A percentile compares a stretch with the other conserved stretches of the same genome.
These are phyloP conservation scores for Akanthomyces lecanii DNA, from an alignment of 2,329 filamentous ascomycete species.

Conservation along the genomic window DNA sequence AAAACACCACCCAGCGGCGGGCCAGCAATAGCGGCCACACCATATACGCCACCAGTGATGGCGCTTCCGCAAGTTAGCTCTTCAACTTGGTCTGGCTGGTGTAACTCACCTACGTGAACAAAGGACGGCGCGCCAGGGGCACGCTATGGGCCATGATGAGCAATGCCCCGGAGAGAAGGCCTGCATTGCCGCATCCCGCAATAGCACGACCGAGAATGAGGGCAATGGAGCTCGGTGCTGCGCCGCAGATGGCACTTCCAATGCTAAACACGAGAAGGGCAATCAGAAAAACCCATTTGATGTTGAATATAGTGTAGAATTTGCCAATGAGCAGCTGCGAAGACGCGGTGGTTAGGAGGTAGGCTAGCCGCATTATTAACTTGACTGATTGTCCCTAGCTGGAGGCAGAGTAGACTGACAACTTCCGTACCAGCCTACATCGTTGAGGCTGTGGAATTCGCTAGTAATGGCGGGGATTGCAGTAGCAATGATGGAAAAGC, in stretches of 20 bases:
- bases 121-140: background rate
- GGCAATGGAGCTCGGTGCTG: constrained; percentile 31
- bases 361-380: background rate
- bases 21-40: constrained; percentile 5
- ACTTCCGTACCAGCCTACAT: constrained; percentile 9
- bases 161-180: constrained; percentile 17
- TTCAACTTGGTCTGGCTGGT: background rate
- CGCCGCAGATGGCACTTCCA: constrained; percentile 34
- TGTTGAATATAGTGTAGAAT: constrained; percentile 31
- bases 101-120: background rate
- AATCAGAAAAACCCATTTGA: constrained; percentile 35
- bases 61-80: background rate
- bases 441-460: background rate
- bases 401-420: background rate
- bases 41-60: background rate
- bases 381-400: background rate
- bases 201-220: constrained; percentile 17
- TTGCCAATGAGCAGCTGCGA: constrained; percentile 6
- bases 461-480: constrained; percentile 4
- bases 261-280: constrained; percentile 24
- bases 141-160: constrained; percentile 15
- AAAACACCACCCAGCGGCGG: constrained; percentile 15
- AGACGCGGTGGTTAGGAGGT: background rate
- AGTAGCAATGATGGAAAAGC: constrained; percentile 9
- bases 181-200: constrained; percentile 18